Base-by-base conservation (phyloP, 352 stramenopile species). In the Pythium rishiriense region DNA sequence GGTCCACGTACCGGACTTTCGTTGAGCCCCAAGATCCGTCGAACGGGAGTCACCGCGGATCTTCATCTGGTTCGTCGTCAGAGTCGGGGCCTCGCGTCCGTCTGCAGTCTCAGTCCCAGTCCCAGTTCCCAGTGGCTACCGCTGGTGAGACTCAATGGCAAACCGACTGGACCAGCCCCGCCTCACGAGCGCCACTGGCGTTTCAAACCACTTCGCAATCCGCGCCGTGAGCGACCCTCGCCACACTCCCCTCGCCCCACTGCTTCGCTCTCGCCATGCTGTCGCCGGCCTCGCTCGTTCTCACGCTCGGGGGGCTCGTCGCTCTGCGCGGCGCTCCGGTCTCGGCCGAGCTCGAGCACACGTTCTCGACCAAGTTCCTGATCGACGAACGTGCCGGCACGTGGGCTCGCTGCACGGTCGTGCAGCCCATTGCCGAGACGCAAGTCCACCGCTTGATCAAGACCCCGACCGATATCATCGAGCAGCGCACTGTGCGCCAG, bases 381-480 rank as follows among this genome's bases (percentile, higher is more conserved):
- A 4, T 62, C 2, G 54, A 62, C 42, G 29, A 53, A n/a, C 29
- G 26, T 28, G 42, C 29, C 14, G 53, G 53, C 25, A 51, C 53
- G 17, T 62, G 41, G 54, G 54, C 41, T 12, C 50, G 50, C 31
- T 70, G 64, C 56, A 64, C 58, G 21, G 10, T 70, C 28, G 51
- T 70, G 49, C 22, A 53, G 41, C 37, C 64, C 9, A 48, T 58
- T 11, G 48, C 37, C 11, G 26, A 56, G 22, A 62, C 64, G n/a
- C 64, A 70, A 21, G 9, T 58, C 31, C 57, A 69, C 41, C 62
- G 62, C 11, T 26, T 37, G 15, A 62, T 68, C 45, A 15, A 62
- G 14, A 22, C 39, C 10, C 42, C 52, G 11, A 53, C 12, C 52
- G 61, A 68, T 35, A 56, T 51, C 24, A 28, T 68, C 14, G 61